Conservation (phyloP, 2,329 filamentous ascomycete species). For the Hymenoscyphus fructigenus region DNA sequence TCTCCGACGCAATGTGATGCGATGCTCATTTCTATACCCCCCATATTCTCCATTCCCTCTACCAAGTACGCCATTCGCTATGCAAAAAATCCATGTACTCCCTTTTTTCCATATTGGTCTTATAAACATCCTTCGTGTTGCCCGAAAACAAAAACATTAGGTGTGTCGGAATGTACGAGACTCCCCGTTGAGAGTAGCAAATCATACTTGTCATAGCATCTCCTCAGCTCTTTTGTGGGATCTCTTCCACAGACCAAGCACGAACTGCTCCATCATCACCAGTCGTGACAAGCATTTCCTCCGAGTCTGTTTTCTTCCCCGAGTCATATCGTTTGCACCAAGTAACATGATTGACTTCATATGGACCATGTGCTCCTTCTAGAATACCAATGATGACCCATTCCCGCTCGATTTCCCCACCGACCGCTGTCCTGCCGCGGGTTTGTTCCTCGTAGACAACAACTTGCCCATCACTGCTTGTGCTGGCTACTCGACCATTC, state of each 20-base stretch:
- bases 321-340: conserved; percentile 82
- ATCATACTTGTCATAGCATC: not conserved
- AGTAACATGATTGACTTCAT: conserved; percentile 87
- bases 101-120: not conserved
- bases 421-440: conserved; percentile 30
- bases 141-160: not conserved
- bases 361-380: conserved; percentile 80
- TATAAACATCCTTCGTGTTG: not conserved
- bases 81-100: conserved; percentile 2
- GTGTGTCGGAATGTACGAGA: not conserved
- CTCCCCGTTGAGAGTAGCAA: not conserved
- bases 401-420: conserved; percentile 43
- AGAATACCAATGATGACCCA: conserved; percentile 74
- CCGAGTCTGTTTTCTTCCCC: conserved; percentile 54
- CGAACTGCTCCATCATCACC: conserved; percentile 89
- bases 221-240: not conserved
- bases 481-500: conserved; percentile 79
- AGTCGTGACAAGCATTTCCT: conserved; percentile 87
- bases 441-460: conserved; percentile 70
- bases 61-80: conserved; percentile 9
- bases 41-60: not conserved
- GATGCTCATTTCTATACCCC: not conserved
- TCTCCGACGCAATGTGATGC: not conserved
- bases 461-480: conserved; percentile 81
- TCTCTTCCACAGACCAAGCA: conserved; percentile 66